Evolutionary conservation across 768 basidiomycete genomes (phyloP), one percentile per base, ranked within the genome.

Genomic region (Lentinula lateritia): DNA sequence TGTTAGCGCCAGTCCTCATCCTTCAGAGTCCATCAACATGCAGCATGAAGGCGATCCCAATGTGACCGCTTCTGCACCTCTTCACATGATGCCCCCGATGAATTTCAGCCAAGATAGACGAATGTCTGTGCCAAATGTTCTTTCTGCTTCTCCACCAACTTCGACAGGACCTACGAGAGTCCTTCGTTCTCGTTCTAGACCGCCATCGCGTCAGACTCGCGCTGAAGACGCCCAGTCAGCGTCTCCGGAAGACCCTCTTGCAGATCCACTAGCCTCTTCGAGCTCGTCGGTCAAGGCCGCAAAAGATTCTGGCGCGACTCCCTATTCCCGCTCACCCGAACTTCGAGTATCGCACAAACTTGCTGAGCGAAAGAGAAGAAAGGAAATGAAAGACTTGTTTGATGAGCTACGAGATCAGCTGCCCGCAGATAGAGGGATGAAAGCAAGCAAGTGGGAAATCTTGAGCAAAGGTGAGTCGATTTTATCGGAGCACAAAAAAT

Each of bases 361-460:
- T 35, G 97, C 97, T 2, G 97, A 99, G 76, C 80, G 97, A 63
- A 98, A 98, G 74, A 78, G 97, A 67, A 82, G 97, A 74, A 98
- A 96, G 75, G 97, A 99, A 76, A 99, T 99, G 97, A 97, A 97
- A 72, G 95, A 98, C 62, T 73, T 99, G 48, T 98, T 98, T 70
- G 97, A 99, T 67, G 97, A 99, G 72, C 76, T 99, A 64, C 83
- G 94, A 61, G 95, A 97, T 72, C 87, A 92, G 68, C 77, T 99
- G 28, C 97, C 97, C 1, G 89, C 89, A 56, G 94, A 94, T 76
- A 84, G 90, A 57, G 94, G 90, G 46, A 92, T 95, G 87, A 98
- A 98, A 71, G 90, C 93, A 18, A 95, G 92, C 76, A 99, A 99
- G 76, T 98, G 96, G 97, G 97, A 99, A 78, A 98, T 98, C 63